A percentile compares a stretch with the other conserved stretches of the same genome.
phyloP scores from a whole-genome alignment of 1,139 yeast genomes.

The Oligophagozyma castellii region DNA sequence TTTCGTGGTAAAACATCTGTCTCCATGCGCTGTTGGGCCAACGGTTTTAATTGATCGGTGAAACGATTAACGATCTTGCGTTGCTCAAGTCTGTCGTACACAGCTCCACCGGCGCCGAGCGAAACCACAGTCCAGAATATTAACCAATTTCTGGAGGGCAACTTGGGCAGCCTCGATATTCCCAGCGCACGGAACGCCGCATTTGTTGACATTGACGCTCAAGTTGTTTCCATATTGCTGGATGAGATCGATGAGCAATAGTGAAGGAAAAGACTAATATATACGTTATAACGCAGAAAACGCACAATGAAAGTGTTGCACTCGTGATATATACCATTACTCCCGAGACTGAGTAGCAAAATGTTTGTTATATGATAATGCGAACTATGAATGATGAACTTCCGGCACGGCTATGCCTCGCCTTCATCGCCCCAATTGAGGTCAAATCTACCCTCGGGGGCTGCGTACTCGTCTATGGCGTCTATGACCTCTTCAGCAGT shows the following conservation, averaged over 20 bases:
- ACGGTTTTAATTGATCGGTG: slow-evolving; percentile 44
- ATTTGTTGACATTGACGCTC: slow-evolving; percentile 36
- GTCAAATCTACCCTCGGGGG: slow-evolving; percentile 67
- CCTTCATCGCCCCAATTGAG: slow-evolving; percentile 48
- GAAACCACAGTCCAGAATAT: slow-evolving; percentile 72
- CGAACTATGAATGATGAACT: neutral
- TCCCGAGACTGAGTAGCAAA: neutral
- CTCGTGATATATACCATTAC: neutral
- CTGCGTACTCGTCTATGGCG: slow-evolving; percentile 43
- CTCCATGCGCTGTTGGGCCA: slow-evolving; percentile 36
- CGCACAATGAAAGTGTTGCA: neutral
- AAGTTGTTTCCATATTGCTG: too few species aligned
- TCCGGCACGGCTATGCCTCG: too few species aligned
- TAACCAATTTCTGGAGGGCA: slow-evolving; percentile 90
- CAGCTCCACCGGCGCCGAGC: slow-evolving; percentile 53
- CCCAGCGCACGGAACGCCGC: slow-evolving; percentile 90
- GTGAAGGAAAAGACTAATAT: too few species aligned
- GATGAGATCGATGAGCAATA: too few species aligned
- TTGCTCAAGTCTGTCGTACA: slow-evolving; percentile 70
- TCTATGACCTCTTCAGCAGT: slow-evolving; percentile 54
- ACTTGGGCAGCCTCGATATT: slow-evolving; percentile 50
- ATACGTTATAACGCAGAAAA: too few species aligned
- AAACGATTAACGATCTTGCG: slow-evolving; percentile 50
- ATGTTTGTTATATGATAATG: neutral
- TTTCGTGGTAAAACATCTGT: slow-evolving; percentile 50